These are phyloP conservation scores for Nicotiana attenuata DNA, from an alignment of 257 asterid genomes.

Conservation along the genomic window DNA sequence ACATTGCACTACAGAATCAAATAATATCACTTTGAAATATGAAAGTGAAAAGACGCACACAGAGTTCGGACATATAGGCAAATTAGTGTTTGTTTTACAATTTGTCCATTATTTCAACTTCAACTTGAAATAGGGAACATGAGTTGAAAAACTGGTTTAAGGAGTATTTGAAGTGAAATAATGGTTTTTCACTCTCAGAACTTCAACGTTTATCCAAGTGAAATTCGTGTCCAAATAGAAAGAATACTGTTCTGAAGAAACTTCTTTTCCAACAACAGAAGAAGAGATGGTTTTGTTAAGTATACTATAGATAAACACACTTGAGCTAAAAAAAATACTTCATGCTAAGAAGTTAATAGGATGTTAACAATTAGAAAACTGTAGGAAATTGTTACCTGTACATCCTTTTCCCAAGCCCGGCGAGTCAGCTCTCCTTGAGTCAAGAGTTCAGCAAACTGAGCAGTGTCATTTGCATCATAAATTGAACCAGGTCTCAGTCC, in stretches of 20 bases:
- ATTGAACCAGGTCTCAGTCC: slow-evolving; percentile 97
- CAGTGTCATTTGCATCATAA: slow-evolving; percentile 90
- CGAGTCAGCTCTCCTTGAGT: slow-evolving; percentile 95
- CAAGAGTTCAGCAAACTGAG: slow-evolving; percentile 91
- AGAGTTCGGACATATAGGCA: no score
- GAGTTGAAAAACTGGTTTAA: no score
- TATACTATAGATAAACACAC: neutral
- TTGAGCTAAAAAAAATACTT: neutral
- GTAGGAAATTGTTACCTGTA: slow-evolving; percentile 47
- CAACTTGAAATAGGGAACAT: no score
- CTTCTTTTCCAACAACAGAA: neutral
- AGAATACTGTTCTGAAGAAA: neutral
- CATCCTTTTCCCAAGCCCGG: slow-evolving; percentile 96
- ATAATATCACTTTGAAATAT: neutral
- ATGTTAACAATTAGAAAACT: neutral
- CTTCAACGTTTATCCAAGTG: no score
- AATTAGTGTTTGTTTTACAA: no score
- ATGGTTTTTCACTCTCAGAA: no score
- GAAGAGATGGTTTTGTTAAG: neutral
- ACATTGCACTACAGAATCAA: neutral
- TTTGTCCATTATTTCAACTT: no score
- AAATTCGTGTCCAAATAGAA: no score
- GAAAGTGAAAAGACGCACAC: neutral
- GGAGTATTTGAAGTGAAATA: no score
- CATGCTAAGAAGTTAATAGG: neutral